Evolutionary conservation across 371 early-diverging fungal genomes (phyloP).

Genomic region (Dinochytrium kinnereticum): DNA sequence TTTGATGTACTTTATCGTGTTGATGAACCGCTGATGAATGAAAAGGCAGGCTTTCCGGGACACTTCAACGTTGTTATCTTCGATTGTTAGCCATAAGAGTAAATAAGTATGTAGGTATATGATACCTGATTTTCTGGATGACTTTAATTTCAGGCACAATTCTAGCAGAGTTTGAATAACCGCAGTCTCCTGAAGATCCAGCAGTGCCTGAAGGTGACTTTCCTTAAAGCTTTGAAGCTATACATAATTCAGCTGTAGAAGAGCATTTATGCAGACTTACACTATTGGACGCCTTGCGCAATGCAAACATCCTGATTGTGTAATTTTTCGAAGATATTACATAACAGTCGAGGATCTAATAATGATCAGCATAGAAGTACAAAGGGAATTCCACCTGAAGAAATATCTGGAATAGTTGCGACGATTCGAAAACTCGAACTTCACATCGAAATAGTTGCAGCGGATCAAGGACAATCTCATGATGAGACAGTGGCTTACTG

Average conservation of each 20-base stretch:
- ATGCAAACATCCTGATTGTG: constrained; percentile 37
- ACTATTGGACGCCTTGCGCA: constrained; percentile 31
- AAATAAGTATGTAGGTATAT: background rate
- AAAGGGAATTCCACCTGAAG: constrained; percentile 37
- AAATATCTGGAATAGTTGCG: constrained; percentile 47
- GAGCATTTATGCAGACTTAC: constrained; percentile 12
- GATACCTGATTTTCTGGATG: background rate
- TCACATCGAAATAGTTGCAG: constrained; percentile 52
- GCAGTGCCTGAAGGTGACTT: constrained; percentile 49
- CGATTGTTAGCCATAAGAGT: constrained; percentile 1
- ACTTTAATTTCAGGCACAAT: constrained; percentile 15
- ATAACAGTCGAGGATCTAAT: constrained; percentile 47
- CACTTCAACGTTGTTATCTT: constrained; percentile 10
- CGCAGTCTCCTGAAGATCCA: constrained; percentile 58
- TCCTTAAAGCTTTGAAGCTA: constrained; percentile 37
- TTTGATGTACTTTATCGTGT: constrained; percentile 49
- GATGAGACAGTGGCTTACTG: constrained; percentile 19
- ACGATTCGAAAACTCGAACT: constrained; percentile 43
- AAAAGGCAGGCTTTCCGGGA: constrained; percentile 43
- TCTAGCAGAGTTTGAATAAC: constrained; percentile 58
- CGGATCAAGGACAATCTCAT: constrained; percentile 58
- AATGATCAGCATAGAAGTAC: background rate
- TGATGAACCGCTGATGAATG: constrained; percentile 57
- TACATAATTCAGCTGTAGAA: background rate
- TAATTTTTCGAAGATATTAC: constrained; percentile 49